Evolutionary conservation across 352 stramenopile species (phyloP).

Genomic region (Phytophthora colocasiae): DNA sequence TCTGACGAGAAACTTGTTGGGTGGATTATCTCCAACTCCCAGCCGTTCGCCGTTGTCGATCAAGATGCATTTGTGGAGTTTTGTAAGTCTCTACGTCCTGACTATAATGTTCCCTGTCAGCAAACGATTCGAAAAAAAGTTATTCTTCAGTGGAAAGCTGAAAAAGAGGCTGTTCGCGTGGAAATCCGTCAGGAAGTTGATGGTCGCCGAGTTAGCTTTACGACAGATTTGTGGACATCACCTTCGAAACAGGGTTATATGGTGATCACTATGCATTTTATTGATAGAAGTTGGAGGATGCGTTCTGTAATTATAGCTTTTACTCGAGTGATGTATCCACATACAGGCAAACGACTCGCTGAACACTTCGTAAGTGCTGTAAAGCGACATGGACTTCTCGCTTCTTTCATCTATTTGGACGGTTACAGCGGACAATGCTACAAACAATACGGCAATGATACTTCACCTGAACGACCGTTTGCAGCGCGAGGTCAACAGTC

Average conservation of each 20-base stretch:
- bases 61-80: constrained; percentile 1
- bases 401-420: no score
- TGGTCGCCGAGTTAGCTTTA: constrained; percentile 13
- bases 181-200: constrained; percentile 10
- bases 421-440: no score
- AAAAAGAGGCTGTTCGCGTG: not conserved
- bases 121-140: constrained; percentile 5
- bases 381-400: no score
- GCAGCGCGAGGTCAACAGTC: no score
- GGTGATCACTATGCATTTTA: constrained; percentile 28
- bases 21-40: constrained; percentile 6
- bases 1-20: not conserved
- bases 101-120: constrained; percentile 13
- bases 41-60: constrained; percentile 12
- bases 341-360: no score
- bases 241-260: constrained; percentile 15
- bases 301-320: constrained; percentile 28
- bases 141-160: constrained; percentile 1
- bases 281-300: constrained; percentile 16
- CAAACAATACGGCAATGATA: no score
- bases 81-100: not conserved
- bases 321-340: not conserved
- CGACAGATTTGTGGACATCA: constrained; percentile 31
- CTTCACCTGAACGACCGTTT: no score
- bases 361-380: no score